Base-by-base conservation (phyloP, 106 monocot species). In the Dendrobium nobile region DNA sequence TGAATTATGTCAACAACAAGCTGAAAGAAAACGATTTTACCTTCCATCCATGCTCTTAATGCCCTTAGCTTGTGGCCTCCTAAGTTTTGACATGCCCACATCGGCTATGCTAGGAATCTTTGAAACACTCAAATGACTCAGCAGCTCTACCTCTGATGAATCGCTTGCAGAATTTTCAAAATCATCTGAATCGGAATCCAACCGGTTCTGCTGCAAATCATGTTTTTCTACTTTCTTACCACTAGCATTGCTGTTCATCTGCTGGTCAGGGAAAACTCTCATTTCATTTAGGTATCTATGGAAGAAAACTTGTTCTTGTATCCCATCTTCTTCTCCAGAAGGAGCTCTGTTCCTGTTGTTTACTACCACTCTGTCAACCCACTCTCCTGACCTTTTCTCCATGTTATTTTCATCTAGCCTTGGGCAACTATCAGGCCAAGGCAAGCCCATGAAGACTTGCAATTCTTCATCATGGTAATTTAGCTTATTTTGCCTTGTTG, bases 141-240 rank as follows among this genome's bases (percentile, higher is more conserved):
- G 51, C 77, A 80, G 22, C 79, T 91, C 93, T 41, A 78, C 77
- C 70, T 94, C 93, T 2, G 89, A 94, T 59, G 91, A 91, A 80
- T 89, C 84, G 70, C 87, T 91, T 20, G 88, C 89, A n/a, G 83
- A 81, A 67, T 79, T 68, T 24, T 94, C 93, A 18, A 86, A 77
- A 54, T 91, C 93, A 80, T 94, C 91, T 0, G 88, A 94, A 72
- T 90, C 90, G 67, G 59, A 65, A 48, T 84, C 84, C 68, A 78
- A 79, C 18, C 28, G 64, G 27, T 41, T 83, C 47, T 72, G 80
- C 20, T 58, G 85, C 7, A 65, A 22, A 4, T 80, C 88, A 72
- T 33, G 73, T 51, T 44, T 81, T 16, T 13, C 51, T 51, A 47
- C 83, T 79, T 82, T 31, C 72, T 82, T 81, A 37, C 72, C 16